Base-by-base conservation (phyloP, 306 rosid genomes). In the Morella rubra region DNA sequence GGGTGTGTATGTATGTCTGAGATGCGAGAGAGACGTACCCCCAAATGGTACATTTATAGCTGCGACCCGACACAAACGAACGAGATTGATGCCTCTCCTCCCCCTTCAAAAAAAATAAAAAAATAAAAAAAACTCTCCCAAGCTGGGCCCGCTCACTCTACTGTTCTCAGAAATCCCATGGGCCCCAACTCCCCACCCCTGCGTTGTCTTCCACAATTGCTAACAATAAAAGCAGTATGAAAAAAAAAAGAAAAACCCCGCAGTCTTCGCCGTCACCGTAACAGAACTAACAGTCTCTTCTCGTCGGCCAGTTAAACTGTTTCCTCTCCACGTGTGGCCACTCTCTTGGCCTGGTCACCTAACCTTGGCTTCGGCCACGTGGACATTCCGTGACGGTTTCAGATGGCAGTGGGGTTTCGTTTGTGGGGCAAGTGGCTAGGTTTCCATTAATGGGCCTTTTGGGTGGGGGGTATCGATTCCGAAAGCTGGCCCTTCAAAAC, bases 21-120 rank as follows among this genome's bases (percentile, higher is more conserved):
- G 65, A 86, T 71, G 90, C 58, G 86, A 82, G 84, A 72, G 61
- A 59, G 83, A 79, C 67, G 3, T 80, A 42, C 77, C 22, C 79
- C 37, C 15, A 58, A 64, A 72, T 44, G 84, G 76, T 84, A 55
- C 78, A 19, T 84, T 91, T 91, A 93, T 93, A 91, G 88, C 66
- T 74, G 82, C 27, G 13, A 47, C 76, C 74, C 24, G 81, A 71
- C 78, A 65, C 79, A 70, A 79, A 73, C 80, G 72, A 81, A 82
- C 76, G 76, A 73, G 73, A 72, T n/a, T 51, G 45, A 1, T 44
- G 18, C 52, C 37, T 32, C 37, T 32, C 37, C 37, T 32, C 37
- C 37, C 53, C 59, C 64, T 37, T 9, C 2, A 75, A 77, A 32
- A 82, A 81, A 77, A 60, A 32, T n/a, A n/a, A n/a, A n/a, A n/a